phyloP scores from a whole-genome alignment of 2,329 filamentous ascomycete genomes.

The Ophiocordyceps australis region DNA sequence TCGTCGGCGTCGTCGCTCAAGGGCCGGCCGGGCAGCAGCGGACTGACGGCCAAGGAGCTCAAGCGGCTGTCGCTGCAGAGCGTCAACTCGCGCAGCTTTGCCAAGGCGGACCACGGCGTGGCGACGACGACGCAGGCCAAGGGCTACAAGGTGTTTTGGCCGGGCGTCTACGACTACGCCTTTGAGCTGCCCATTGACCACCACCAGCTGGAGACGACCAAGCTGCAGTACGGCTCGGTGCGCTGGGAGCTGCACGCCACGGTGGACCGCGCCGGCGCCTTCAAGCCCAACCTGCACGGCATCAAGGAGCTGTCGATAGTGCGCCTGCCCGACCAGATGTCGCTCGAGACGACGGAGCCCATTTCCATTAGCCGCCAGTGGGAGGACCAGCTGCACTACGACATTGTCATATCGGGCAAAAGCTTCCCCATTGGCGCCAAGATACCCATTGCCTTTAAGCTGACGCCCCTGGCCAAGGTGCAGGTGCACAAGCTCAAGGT shows the following conservation, averaged over 20 bases:
- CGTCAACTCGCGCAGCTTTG: constrained; percentile 72
- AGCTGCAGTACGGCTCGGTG: constrained; percentile 70
- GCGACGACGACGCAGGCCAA: constrained; percentile 42
- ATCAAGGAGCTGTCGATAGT: constrained; percentile 69
- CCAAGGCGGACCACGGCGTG: constrained; percentile 54
- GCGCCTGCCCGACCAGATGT: constrained; percentile 71
- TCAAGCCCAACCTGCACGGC: constrained; percentile 74
- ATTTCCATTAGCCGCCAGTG: constrained; percentile 87
- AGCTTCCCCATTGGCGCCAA: constrained; percentile 78
- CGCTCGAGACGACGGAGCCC: constrained; percentile 77
- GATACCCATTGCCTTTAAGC: constrained; percentile 84
- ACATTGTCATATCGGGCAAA: constrained; percentile 91
- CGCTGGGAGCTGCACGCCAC: constrained; percentile 77
- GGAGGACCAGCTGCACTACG: constrained; percentile 91
- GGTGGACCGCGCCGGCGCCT: constrained; percentile 73
- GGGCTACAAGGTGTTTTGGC: constrained; percentile 73
- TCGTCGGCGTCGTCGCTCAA: constrained; percentile 2
- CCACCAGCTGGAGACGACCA: constrained; percentile 74
- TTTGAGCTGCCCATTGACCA: constrained; percentile 86
- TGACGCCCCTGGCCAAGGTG: constrained; percentile 83
- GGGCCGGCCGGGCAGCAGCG: constrained; percentile 7
- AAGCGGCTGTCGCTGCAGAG: constrained; percentile 61
- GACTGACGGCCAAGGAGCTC: constrained; percentile 25
- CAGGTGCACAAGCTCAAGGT: constrained; percentile 88
- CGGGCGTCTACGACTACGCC: constrained; percentile 47